These are phyloP conservation scores for Astragalus membranaceus DNA, from an alignment of 306 rosid species.

Conservation along the genomic window DNA sequence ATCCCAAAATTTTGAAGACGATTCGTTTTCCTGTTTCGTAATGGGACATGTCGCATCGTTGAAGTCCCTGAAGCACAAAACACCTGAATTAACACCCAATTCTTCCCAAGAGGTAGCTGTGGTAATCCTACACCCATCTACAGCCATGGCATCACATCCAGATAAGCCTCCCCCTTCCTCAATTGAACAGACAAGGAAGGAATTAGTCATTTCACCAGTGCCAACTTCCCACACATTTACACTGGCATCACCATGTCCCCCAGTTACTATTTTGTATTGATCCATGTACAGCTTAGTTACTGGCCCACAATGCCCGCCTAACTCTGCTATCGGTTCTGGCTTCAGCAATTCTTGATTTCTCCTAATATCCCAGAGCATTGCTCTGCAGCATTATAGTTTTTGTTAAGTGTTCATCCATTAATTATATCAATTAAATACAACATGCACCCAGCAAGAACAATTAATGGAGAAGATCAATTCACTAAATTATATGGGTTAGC, in stretches of 20 bases:
- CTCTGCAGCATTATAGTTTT: conserved; percentile 44
- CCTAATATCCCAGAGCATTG: conserved; percentile 80
- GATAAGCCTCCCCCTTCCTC: not conserved
- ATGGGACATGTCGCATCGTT: conserved; percentile 33
- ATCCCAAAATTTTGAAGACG: conserved; percentile 59
- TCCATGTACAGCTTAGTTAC: conserved; percentile 60
- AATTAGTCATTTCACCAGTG: conserved; percentile 44
- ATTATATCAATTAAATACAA: not conserved
- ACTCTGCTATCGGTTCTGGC: conserved; percentile 48
- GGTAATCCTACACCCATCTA: conserved; percentile 44
- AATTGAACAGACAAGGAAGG: conserved; percentile 25
- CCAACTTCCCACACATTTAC: conserved; percentile 54
- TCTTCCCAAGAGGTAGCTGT: conserved; percentile 30
- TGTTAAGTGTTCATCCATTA: conserved; percentile 5
- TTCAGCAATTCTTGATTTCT: conserved; percentile 40
- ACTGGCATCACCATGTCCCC: conserved; percentile 27
- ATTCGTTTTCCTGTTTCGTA: conserved; percentile 14
- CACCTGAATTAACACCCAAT: too few species aligned
- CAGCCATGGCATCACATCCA: conserved; percentile 54
- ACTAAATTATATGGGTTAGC: too few species aligned
- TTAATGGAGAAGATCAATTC: too few species aligned
- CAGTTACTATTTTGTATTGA: conserved; percentile 66
- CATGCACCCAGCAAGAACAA: not conserved
- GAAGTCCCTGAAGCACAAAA: conserved; percentile 44
- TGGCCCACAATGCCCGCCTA: conserved; percentile 57